Base-by-base conservation (phyloP, 2,329 filamentous ascomycete genomes). In the Pseudogymnoascus sp. region DNA sequence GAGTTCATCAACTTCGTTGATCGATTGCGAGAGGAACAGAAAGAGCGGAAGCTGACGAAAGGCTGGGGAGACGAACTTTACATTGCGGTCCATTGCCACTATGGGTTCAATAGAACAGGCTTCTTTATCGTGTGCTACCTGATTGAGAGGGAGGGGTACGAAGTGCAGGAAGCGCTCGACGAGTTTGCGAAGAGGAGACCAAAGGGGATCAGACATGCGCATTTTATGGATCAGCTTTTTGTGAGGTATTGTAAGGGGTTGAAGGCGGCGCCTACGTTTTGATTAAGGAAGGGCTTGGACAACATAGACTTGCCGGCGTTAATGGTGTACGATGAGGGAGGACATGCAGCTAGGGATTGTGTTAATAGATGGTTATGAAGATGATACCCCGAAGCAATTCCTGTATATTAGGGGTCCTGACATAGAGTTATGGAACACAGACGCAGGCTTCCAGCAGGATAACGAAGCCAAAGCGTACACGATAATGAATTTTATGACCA, bases 71-170 rank as follows among this genome's bases (percentile, higher is more conserved):
- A 76, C 5, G 71, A 78, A 1, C 75, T 76, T 19, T 78, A 88
- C 60, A 84, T 96, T 62, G 93, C 89, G 2, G 91, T 96, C 0
- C 93, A 98, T 74, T 98, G 93, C 71, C 93, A 98, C 72, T 97
- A 97, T 70, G 93, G 93, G 0, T 97, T 96, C 78, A 97, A 98
- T 74, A 85, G 93, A 21, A 97, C 93, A 0, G 93, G 93, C 0
- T 96, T 93, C 74, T 90, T 97, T 73, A 85, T 98, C 61, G 89
- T 91, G 34, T 92, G 88, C 71, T 98, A 97, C 73, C 79, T 98
- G n/a, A 88, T 97, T 13, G 92, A 97, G 77, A 81, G 86, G 57
- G 84, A 89, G 69, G 87, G 85, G 0, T 93, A 85, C 71, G 79
- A 79, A 21, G 84, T 96, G 1, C 84, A 90, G 70, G 85, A 89